Conservation (phyloP, 495 filamentous ascomycete genomes). For the Penicillium maclennaniae region DNA sequence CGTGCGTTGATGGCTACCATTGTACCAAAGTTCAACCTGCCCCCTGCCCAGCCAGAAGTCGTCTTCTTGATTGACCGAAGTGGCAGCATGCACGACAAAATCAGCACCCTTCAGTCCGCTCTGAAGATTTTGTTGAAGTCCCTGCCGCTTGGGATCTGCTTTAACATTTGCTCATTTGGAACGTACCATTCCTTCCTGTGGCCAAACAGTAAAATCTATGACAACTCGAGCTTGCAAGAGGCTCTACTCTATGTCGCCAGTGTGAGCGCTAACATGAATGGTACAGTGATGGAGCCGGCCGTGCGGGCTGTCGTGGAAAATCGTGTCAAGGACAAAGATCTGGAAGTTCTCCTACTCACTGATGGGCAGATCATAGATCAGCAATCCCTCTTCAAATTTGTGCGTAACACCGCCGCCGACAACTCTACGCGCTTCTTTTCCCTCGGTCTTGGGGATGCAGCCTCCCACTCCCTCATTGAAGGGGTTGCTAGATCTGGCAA, state of each 20-base stretch:
- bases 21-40: constrained; percentile 61
- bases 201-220: constrained; percentile 52
- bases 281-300: constrained; percentile 61
- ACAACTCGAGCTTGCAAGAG: constrained; percentile 42
- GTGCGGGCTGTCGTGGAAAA: constrained; percentile 49
- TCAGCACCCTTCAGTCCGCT: constrained; percentile 52
- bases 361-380: constrained; percentile 68
- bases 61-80: constrained; percentile 69
- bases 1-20: constrained; percentile 63
- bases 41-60: constrained; percentile 53
- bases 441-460: constrained; percentile 59
- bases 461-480: constrained; percentile 63
- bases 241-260: constrained; percentile 49
- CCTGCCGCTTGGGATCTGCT: constrained; percentile 60
- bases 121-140: constrained; percentile 68
- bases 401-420: constrained; percentile 35
- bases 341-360: constrained; percentile 66
- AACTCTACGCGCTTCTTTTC: constrained; percentile 59
- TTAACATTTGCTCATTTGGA: constrained; percentile 76
- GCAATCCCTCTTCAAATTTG: constrained; percentile 49
- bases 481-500: constrained; percentile 63
- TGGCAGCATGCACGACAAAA: constrained; percentile 60
- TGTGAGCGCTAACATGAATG: constrained; percentile 55
- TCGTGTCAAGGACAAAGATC: constrained; percentile 47
- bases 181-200: constrained; percentile 53